Evolutionary conservation across 1,139 yeast species (phyloP), one percentile per base, ranked within the genome.

Genomic region (Diutina ranongensis): DNA sequence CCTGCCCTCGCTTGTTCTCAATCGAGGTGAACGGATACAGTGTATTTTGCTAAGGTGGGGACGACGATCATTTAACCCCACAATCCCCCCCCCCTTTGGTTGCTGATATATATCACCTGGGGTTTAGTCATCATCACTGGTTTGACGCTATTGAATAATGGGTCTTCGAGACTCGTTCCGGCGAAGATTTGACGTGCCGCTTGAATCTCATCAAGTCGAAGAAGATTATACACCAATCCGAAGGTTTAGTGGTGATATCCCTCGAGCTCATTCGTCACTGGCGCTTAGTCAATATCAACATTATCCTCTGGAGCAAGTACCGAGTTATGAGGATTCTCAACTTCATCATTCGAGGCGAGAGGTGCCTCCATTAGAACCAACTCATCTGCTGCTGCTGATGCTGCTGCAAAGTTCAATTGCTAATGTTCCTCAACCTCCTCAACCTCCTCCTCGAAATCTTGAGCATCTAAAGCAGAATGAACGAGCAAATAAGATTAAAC

Each of bases 151-250:
- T n/a, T n/a, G 9, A 25, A 25, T 15, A 19, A 56, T 55, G 59
- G 45, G 54, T 16, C 36, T 58, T n/a, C 50, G 58, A 48, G 64
- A 60, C 20, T 54, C 60, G 5, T 46, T 64, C 32, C 55, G 68
- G 48, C 56, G 57, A 45, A 50, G 69, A 42, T 57, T 66, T 45
- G 53, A 59, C 46, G 59, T 54, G 48, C 58, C 59, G 20, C 57
- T 64, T 18, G 67, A 62, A 45, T 62, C 68, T 10, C 65, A 65
- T 50, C 67, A 63, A 44, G 57, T 65, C 3, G 71, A 65, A 41
- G 70, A 65, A 42, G 71, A 65, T 48, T 65, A 63, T 47, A 53
- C 64, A 1, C 55, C 59, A 9, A 50, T 56, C 16, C 25, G n/a
- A 7, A 27, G 40, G 13, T 4, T 36, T 5, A 21, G 40, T 20